Evolutionary conservation across 2,329 filamentous ascomycete species (phyloP), one percentile per base, ranked within the genome.

Genomic region (Fusarium continuum): DNA sequence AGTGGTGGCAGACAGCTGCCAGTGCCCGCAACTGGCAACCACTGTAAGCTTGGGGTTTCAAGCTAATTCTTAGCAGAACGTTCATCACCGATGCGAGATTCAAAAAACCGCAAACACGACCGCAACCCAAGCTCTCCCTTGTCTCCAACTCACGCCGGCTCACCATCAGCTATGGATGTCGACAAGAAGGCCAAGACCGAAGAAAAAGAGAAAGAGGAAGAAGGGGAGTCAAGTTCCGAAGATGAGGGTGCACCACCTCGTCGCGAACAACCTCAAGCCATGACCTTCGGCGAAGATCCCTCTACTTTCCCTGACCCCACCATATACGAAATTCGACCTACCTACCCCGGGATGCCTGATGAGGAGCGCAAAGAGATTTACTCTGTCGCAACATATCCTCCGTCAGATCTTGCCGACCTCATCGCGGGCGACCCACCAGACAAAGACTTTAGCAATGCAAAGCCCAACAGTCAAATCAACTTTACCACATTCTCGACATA

Each of bases 371-470:
- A 90, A 73, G 87, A 91, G 67, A 94, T 98, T 47, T 96, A 92
- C 75, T 92, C 92, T 8, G 95, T 99, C 14, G 88, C 91, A 5
- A 83, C 86, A 13, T 99, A 95, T 73, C 95, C 95, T 1, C 84
- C 84, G 47, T 89, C 86, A 64, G 91, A 97, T 71, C 83, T 99
- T 8, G 84, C 88, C 55, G 89, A 97, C 72, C 82, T 95, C 67
- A 96, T 96, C 64, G 91, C 94, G 10, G 95, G 95, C 41, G 88
- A 91, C 32, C 91, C 93, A 2, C 94, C 95, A 2, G 93, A 98
- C 76, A 93, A 92, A 74, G 95, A 99, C 78, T 98, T 97, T 72
- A 97, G 92, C 74, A 96, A 88, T 73, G 90, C 92, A 28, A 99
- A 98, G 74, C 93, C 94, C 6, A 89, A 89, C 17, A 96, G 94